phyloP scores from a whole-genome alignment of 2,329 filamentous ascomycete species.

The Drechslerella coelobrocha region DNA sequence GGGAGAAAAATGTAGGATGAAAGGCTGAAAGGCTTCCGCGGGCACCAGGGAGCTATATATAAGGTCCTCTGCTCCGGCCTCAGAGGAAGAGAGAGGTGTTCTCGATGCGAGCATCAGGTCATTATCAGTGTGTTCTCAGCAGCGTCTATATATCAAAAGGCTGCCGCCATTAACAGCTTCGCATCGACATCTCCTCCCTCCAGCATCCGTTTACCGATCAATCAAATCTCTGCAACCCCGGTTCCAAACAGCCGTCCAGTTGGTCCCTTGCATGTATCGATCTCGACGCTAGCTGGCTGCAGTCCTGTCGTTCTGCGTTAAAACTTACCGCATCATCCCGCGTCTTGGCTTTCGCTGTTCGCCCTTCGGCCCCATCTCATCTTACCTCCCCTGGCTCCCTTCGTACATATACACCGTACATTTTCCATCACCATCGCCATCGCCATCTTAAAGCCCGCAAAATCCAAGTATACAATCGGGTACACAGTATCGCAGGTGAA shows the following conservation, averaged over 20 bases:
- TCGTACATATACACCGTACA: not conserved
- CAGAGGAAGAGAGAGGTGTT: too few relatives aligned
- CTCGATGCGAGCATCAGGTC: too few relatives aligned
- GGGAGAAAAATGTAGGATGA: not conserved
- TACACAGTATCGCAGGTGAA: too few relatives aligned
- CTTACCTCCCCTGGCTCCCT: not conserved
- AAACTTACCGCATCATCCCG: not conserved
- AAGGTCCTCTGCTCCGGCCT: too few relatives aligned
- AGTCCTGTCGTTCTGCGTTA: not conserved
- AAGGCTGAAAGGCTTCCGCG: not conserved
- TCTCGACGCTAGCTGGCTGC: constrained; percentile 5
- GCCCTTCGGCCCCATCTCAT: not conserved
- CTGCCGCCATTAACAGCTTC: too few relatives aligned
- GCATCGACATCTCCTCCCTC: not conserved
- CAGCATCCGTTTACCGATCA: not conserved
- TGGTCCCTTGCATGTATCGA: constrained; percentile 2
- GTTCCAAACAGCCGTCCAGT: too few relatives aligned
- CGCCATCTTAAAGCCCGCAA: too few relatives aligned
- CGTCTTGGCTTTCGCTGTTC: not conserved
- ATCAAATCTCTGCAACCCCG: too few relatives aligned
- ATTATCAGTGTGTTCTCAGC: too few relatives aligned
- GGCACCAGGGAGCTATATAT: too few relatives aligned
- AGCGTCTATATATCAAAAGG: too few relatives aligned
- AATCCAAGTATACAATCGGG: too few relatives aligned
- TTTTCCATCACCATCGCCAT: not conserved